Conservation (phyloP, 2,329 filamentous ascomycete species). For the Rutstroemia sydowiana region DNA sequence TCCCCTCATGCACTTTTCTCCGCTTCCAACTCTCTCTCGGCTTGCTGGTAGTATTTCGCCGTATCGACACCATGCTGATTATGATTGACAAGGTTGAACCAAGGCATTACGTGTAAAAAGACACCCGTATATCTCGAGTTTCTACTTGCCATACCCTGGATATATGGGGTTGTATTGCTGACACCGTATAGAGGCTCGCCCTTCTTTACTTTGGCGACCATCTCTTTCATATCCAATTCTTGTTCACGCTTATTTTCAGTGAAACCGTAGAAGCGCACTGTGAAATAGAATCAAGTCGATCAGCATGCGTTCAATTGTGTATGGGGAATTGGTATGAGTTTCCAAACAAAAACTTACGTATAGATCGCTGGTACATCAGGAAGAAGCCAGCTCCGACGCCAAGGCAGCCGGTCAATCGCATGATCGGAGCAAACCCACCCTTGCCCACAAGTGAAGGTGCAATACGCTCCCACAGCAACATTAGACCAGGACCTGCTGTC, state of each 20-base stretch:
- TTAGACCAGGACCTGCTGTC: slow-evolving; percentile 63
- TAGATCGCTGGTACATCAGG: slow-evolving; percentile 76
- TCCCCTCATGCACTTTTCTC: slow-evolving; percentile 40
- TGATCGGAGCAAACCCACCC: slow-evolving; percentile 72
- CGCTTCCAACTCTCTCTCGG: slow-evolving; percentile 85
- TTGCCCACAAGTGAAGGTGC: slow-evolving; percentile 79
- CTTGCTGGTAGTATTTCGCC: slow-evolving; percentile 95
- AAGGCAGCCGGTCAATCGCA: slow-evolving; percentile 70
- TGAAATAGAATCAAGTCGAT: not conserved
- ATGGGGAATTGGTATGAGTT: no score
- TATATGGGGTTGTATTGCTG: slow-evolving; percentile 70
- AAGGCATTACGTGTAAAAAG: slow-evolving; percentile 78
- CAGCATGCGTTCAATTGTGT: no score
- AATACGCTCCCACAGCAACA: slow-evolving; percentile 75
- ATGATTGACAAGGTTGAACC: slow-evolving; percentile 99
- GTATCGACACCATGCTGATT: slow-evolving; percentile 91
- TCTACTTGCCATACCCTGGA: slow-evolving; percentile 86
- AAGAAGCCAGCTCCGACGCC: slow-evolving; percentile 74
- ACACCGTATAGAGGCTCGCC: slow-evolving; percentile 85
- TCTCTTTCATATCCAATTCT: slow-evolving; percentile 95
- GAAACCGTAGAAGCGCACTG: slow-evolving; percentile 89
- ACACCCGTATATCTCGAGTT: slow-evolving; percentile 88
- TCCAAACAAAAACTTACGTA: slow-evolving; percentile 52
- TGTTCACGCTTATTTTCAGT: slow-evolving; percentile 86
- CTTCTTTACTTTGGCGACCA: slow-evolving; percentile 92